A percentile compares a stretch with the other conserved stretches of the same genome.
Evolutionary conservation across 345 rosid species (phyloP).

Genomic region (Pugionium cornutum): DNA sequence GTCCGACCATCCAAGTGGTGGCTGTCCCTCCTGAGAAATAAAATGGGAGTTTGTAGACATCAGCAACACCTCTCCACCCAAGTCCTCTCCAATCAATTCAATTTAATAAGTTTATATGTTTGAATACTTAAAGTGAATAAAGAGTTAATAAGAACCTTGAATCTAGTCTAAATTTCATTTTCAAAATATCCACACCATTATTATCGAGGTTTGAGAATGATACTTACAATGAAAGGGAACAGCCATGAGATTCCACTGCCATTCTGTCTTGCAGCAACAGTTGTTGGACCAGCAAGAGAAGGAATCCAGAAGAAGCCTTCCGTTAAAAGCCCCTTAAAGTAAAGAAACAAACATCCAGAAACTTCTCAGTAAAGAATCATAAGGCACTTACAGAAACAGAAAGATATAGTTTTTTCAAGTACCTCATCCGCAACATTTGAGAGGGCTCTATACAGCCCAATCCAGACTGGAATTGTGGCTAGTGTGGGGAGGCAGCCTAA

Average conservation of each 20-base stretch:
- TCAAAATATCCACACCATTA: not conserved
- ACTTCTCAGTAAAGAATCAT: conserved; percentile 17
- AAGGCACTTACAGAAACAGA: not conserved
- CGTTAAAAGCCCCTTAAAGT: conserved; percentile 80
- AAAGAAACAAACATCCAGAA: conserved; percentile 16
- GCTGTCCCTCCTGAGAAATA: conserved; percentile 80
- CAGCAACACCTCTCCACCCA: not conserved
- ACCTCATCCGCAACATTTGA: conserved; percentile 98
- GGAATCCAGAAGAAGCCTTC: conserved; percentile 99
- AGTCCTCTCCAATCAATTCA: not conserved
- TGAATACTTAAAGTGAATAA: not conserved
- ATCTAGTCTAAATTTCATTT: not conserved
- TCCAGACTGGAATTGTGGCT: conserved; percentile 97
- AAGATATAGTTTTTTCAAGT: not conserved
- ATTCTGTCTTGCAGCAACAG: conserved; percentile 77
- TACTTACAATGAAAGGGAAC: conserved; percentile 82
- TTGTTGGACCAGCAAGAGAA: conserved; percentile 91
- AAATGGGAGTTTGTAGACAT: not conserved
- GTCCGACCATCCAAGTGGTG: conserved; percentile 96
- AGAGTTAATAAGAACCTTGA: not conserved
- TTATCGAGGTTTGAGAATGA: conserved; percentile 14
- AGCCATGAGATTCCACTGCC: conserved; percentile 95
- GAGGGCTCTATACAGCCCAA: conserved; percentile 96
- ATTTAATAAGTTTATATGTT: not conserved
- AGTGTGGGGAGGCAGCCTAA: conserved; percentile 95